These are phyloP conservation scores for Annona squamosa DNA, from an alignment of 164 flowering plant genomes.

Conservation along the genomic window DNA sequence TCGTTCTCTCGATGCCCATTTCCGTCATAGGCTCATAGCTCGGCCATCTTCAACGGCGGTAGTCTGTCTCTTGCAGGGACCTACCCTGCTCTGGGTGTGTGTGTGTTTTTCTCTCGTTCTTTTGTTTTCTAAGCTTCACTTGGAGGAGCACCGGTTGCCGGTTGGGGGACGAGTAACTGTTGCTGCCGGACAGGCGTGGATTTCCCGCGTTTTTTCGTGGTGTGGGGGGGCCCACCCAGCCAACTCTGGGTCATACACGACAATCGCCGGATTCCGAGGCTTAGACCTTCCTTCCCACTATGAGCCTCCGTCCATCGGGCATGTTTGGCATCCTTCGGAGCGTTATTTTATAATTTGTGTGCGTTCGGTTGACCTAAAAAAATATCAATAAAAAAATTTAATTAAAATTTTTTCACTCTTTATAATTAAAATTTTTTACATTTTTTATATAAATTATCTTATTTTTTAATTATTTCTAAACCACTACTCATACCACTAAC, in stretches of 20 bases:
- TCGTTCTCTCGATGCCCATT: neutral
- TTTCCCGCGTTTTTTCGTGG: neutral
- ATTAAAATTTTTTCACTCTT: too few species aligned
- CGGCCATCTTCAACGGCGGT: constrained; percentile 5
- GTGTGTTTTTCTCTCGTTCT: neutral
- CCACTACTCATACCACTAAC: too few species aligned
- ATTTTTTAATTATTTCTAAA: too few species aligned
- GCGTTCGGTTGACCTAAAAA: too few species aligned
- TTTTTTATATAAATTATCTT: too few species aligned
- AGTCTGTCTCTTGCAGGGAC: neutral
- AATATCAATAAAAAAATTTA: too few species aligned
- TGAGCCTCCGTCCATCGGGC: too few species aligned
- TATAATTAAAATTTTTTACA: too few species aligned
- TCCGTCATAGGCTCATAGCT: neutral
- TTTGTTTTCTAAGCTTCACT: neutral
- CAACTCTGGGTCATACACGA: neutral
- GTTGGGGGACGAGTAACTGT: neutral
- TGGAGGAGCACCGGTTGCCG: neutral
- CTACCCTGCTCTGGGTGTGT: neutral
- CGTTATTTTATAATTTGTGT: too few species aligned
- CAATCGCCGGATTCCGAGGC: neutral
- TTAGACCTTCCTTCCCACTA: neutral
- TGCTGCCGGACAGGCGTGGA: neutral
- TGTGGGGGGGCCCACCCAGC: constrained; percentile 1
- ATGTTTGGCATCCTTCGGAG: too few species aligned